Conservation (phyloP, 179 eudicot genomes). For the Silene vulgaris region DNA sequence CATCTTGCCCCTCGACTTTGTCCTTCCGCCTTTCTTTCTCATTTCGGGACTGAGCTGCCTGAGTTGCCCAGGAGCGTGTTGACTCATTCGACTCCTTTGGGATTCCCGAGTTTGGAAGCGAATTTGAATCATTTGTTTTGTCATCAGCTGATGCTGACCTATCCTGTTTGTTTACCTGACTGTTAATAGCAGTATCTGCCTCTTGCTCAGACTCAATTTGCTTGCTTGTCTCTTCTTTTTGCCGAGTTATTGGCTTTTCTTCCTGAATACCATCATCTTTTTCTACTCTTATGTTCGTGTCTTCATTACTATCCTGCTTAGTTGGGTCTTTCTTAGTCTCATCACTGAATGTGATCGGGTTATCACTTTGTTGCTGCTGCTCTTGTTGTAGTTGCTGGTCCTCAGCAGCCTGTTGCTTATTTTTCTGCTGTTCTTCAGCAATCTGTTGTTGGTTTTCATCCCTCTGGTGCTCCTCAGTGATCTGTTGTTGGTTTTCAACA, state of each 20-base stretch:
- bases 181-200: neutral
- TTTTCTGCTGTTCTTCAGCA: conserved; percentile 20
- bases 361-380: conserved; percentile 30
- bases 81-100: conserved; percentile 76
- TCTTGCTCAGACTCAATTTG: conserved; percentile 19
- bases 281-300: conserved; percentile 27
- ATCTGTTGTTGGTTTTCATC: conserved; percentile 28
- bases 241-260: conserved; percentile 20
- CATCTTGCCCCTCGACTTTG: conserved; percentile 34
- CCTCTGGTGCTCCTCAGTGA: conserved; percentile 21
- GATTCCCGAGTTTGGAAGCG: conserved; percentile 45
- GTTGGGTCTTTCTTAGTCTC: conserved; percentile 34
- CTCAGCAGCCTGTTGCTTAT: conserved; percentile 15
- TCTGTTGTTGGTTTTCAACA: conserved; percentile 25
- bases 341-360: conserved; percentile 32
- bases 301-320: conserved; percentile 22
- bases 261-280: conserved; percentile 31
- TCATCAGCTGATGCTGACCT: conserved; percentile 24
- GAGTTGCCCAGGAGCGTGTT: conserved; percentile 66
- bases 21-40: conserved; percentile 37
- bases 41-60: conserved; percentile 51
- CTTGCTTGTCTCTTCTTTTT: conserved; percentile 25
- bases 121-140: conserved; percentile 25
- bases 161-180: conserved; percentile 20
- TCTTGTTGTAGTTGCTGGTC: conserved; percentile 29